phyloP scores from a whole-genome alignment of 768 basidiomycete genomes.

The Harrya chromipes region DNA sequence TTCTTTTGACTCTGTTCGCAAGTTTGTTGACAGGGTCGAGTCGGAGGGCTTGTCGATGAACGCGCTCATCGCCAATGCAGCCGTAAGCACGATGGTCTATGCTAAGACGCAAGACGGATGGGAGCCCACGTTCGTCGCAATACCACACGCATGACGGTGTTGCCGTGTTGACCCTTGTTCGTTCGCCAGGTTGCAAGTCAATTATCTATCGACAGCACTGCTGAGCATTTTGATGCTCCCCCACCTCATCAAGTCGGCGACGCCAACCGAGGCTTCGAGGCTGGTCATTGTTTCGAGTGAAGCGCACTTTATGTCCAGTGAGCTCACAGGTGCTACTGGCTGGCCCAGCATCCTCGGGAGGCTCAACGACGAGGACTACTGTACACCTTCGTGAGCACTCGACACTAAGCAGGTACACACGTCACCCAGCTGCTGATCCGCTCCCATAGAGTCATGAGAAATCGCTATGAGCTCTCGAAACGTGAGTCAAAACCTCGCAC shows the following conservation, averaged over 20 bases:
- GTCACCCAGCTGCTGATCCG: not conserved
- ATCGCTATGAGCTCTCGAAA: slow-evolving; percentile 27
- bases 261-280: slow-evolving; percentile 21
- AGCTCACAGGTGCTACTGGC: slow-evolving; percentile 4
- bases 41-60: slow-evolving; percentile 26
- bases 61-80: slow-evolving; percentile 34
- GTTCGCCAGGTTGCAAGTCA: slow-evolving; percentile 32
- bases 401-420: not conserved
- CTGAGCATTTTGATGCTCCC: slow-evolving; percentile 36
- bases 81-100: slow-evolving; percentile 14
- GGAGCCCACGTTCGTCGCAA: slow-evolving; percentile 33
- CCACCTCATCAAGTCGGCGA: slow-evolving; percentile 30
- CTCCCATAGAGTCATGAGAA: slow-evolving; percentile 20
- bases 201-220: slow-evolving; percentile 35
- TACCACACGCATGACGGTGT: not conserved
- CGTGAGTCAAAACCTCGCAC: slow-evolving; percentile 11
- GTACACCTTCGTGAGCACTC: slow-evolving; percentile 21
- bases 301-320: slow-evolving; percentile 17
- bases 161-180: not conserved
- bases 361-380: slow-evolving; percentile 28
- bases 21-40: slow-evolving; percentile 30
- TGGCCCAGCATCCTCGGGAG: slow-evolving; percentile 28
- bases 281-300: slow-evolving; percentile 33
- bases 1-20: slow-evolving; percentile 32
- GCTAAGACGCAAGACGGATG: slow-evolving; percentile 34